Evolutionary conservation across 805 yeast genomes (phyloP), one percentile per base, ranked within the genome.

Genomic region (Nakazawaea pomicola): DNA sequence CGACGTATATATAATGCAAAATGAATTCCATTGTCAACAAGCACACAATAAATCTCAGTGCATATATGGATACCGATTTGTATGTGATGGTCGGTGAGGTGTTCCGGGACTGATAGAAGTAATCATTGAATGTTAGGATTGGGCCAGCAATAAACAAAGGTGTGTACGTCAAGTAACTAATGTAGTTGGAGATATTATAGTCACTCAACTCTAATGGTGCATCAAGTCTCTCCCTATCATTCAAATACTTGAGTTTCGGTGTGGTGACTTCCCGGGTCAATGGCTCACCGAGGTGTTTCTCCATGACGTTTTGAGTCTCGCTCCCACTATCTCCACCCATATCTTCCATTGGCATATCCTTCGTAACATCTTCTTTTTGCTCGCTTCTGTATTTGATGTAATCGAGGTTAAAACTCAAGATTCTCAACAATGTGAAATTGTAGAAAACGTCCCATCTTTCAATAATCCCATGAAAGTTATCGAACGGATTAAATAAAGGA

Each of bases 131-230:
- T 0, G 98, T 85, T 31, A 93, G 56, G 14, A 93, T 79, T 18
- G 99, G 99, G 1, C 99, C 99, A 2, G 96, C 97, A 51, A 93
- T 80, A 61, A 85, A 86, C 36, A 93, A 64, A 3, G 99, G 99
- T 0, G 96, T 76, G 54, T 93, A 93, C 4, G 83, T 64, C 25
- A 86, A 58, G 56, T 89, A 93, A 0, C 95, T 80, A 31, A 88
- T 46, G 56, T 83, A 87, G 55, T 86, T 84, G 32, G 60, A 38
- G n/a, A 78, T 50, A 24, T 67, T 68, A 61, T 89, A 93, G 33
- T 80, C 86, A 2, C 62, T 51, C 0, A 78, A 40, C 1, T 78
- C 79, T 34, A 83, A 68, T 4, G 83, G 83, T 2, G 82, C 81
- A 25, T 69, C 71, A 35, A 84, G 64, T 49, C 96, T 67, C 37